Percentiles rank a stretch among this genome's conserved stretches.
Conservation (phyloP, 257 asterid genomes). For the Solanum sparsipilum region DNA sequence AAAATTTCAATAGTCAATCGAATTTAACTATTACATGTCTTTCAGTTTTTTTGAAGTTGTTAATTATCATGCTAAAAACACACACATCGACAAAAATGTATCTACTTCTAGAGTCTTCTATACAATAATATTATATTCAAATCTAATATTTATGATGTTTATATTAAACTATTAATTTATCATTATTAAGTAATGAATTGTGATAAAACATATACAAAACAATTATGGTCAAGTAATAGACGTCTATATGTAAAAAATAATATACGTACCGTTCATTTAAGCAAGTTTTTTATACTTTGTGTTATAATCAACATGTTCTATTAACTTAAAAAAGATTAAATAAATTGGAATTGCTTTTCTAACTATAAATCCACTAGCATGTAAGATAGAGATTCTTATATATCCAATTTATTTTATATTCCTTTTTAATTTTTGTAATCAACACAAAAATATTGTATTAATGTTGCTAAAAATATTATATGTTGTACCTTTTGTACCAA, state of each 20-base stretch:
- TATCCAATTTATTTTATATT: slow-evolving; percentile 6
- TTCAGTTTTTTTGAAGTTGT: too few species aligned
- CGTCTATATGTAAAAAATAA: too few species aligned
- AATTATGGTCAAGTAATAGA: too few species aligned
- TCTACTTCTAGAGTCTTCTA: too few species aligned
- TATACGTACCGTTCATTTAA: not conserved
- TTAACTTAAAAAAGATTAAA: not conserved
- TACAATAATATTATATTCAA: too few species aligned
- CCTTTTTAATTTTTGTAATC: not conserved
- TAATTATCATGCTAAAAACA: too few species aligned
- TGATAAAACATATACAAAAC: not conserved
- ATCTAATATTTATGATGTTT: not conserved
- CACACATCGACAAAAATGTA: too few species aligned
- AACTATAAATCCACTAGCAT: not conserved
- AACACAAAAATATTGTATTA: not conserved
- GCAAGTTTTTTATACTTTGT: not conserved
- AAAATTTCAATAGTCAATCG: too few species aligned
- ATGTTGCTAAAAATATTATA: not conserved
- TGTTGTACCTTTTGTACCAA: not conserved
- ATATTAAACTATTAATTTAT: too few species aligned
- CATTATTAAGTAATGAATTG: not conserved
- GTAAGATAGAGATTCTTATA: slow-evolving; percentile 14
- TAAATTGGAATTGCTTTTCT: not conserved
- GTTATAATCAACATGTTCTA: not conserved
- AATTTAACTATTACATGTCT: too few species aligned